Base-by-base conservation (phyloP, 164 flowering plant genomes). In the Hamamelis virginiana region DNA sequence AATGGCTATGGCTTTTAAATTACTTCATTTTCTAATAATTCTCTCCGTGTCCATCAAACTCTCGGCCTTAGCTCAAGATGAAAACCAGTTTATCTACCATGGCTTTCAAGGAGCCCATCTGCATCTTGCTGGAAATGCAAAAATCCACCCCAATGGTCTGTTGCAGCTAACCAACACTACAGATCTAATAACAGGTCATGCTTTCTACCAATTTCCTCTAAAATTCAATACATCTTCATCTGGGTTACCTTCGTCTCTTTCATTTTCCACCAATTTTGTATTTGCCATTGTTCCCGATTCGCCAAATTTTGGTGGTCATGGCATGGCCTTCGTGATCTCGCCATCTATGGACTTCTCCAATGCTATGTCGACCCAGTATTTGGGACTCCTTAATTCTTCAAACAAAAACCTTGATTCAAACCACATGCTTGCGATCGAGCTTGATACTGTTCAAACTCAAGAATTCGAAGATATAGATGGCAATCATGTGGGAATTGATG, bases 401-500 rank as follows among this genome's bases (percentile, higher is more conserved):
- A 58, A 23, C 69, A 59, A 67, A 2, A 6, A 6, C 41, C 41
- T 55, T 23, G 13, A 68, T 12, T 19, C 70, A 11, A 77, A 80
- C 51, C 78, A 66, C 33, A 8, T 80, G 10, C 41, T 75, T 15
- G 81, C 81, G 0, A 59, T 80, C 5, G 81, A 80, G 48, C 51
- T 80, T 9, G 83, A 80, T 46, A 69, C 81, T 14, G 26, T 65
- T 14, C 57, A 21, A 14, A 62, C 53, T 41, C 22, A 21, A 0
- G 76, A 72, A 14, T 52, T 80, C 14, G 6, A n/a, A 3, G 80
- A 80, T 27, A 77, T 72, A 6, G 48, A 77, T 56, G 51, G 59
- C 6, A 77, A 80, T 65, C 83, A 80, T 67, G 80, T 80, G 0
- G 83, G 83, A 23, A 69, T 80, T 15, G 80, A 80, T 70, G 27